Evolutionary conservation across 306 rosid genomes (phyloP).

Genomic region (Prosopis cineraria): DNA sequence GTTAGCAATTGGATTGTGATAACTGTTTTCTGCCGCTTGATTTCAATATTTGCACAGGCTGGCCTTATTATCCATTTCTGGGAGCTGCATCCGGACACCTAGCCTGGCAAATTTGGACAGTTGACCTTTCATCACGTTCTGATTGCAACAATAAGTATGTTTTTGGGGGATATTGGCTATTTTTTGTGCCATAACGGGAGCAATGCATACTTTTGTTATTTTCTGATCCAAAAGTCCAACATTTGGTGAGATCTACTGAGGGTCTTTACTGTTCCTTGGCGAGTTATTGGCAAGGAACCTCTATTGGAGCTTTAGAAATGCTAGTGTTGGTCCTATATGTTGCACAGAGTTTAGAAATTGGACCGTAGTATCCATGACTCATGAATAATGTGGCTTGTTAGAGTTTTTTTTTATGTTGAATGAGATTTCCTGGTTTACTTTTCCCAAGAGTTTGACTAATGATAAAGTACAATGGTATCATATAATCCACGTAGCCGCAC

Average conservation of each 20-base stretch:
- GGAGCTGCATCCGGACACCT: constrained; percentile 81
- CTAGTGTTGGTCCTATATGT: not conserved
- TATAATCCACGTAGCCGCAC: too few relatives aligned
- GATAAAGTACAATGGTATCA: too few relatives aligned
- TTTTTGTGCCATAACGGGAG: not conserved
- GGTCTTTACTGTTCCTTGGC: not conserved
- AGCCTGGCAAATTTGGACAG: constrained; percentile 84
- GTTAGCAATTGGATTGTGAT: constrained; percentile 9
- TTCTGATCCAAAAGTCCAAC: constrained; percentile 18
- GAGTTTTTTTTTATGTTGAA: too few relatives aligned
- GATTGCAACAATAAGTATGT: constrained; percentile 89
- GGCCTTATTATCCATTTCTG: constrained; percentile 86
- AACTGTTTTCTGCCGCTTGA: constrained; percentile 23
- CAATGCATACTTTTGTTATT: constrained; percentile 21
- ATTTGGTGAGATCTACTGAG: constrained; percentile 15
- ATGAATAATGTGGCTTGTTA: not conserved
- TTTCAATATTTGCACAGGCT: constrained; percentile 50
- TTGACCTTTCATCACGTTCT: constrained; percentile 68
- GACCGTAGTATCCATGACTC: not conserved
- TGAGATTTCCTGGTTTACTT: too few relatives aligned
- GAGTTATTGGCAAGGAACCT: constrained; percentile 19
- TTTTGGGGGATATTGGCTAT: not conserved
- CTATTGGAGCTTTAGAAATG: constrained; percentile 25
- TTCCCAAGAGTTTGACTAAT: too few relatives aligned
- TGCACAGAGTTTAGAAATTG: not conserved